Evolutionary conservation across 83 land plant genomes (phyloP), one percentile per base, ranked within the genome.

Genomic region (Picea abies): DNA sequence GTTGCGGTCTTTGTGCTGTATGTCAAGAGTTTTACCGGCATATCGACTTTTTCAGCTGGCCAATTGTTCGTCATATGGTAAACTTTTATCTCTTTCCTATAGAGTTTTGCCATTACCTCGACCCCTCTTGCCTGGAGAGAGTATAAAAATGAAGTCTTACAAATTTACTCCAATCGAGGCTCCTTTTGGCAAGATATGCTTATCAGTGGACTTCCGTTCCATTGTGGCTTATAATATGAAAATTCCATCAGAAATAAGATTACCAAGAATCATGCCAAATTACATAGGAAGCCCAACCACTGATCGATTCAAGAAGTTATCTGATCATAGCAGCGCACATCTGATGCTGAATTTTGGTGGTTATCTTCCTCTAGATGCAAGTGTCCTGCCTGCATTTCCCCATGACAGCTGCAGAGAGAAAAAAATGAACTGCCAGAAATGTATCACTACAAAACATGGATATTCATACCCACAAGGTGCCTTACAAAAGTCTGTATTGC

Each of bases 291-390:
- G 25, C 25, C 52, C 77, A 44, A 73, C 56, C 58, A 39, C 58
- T 73, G 56, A 73, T 15, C 77, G n/a, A 73, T 47, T 41, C 22
- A 73, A 73, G 39, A 73, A 17, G 22, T 73, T 23, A 73, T 73
- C 58, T 17, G 56, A 47, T 73, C 26, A 44, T n/a, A 35, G 19
- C 56, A 73, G 77, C 56, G 47, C 23, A 44, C 22, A 73, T 44
- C 44, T 73, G 77, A 73, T 73, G 77, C 58, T 73, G 77, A 73
- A 73, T 73, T 73, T 73, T n/a, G 56, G 77, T n/a, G 77, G 77
- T 44, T 73, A 39, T 73, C 58, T 73, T 73, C 75, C 47, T 70
- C 8, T 37, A 37, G 17, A 39, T 70, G n/a, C 9, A 70, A 37
- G 75, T 70, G 47, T 17, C 47, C 39, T 5, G 47, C 11, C 49